Percentiles rank a stretch among this genome's conserved stretches.
Conservation (phyloP, 1,284 basidiomycete species). For the Ceratobasidium theobromae region DNA sequence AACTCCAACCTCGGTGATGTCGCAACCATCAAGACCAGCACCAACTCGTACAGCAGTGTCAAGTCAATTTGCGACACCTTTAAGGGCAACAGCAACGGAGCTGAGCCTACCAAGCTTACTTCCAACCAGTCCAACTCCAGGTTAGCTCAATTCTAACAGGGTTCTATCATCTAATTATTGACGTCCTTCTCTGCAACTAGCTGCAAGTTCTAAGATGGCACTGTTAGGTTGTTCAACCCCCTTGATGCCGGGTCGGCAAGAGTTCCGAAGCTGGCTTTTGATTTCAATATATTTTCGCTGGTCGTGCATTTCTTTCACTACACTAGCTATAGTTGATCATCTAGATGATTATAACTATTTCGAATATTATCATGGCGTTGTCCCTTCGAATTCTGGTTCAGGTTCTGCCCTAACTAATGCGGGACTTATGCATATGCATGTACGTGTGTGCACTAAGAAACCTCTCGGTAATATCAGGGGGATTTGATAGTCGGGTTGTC, state of each 20-base stretch:
- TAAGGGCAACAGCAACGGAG: conserved; percentile 31
- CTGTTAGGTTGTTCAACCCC: not conserved
- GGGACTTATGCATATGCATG: no score
- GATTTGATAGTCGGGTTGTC: no score
- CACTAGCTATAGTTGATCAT: no score
- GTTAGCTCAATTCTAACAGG: not conserved
- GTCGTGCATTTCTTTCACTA: no score
- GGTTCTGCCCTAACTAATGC: no score
- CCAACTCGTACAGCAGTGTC: conserved; percentile 28
- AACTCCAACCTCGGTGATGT: conserved; percentile 35
- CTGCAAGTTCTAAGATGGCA: not conserved
- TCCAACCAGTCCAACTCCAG: conserved; percentile 29
- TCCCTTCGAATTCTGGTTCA: no score
- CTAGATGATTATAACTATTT: no score
- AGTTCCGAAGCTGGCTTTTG: no score
- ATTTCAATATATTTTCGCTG: no score
- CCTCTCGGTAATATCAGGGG: no score
- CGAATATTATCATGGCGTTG: no score
- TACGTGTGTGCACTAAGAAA: no score
- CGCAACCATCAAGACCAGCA: conserved; percentile 30
- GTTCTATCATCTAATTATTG: not conserved
- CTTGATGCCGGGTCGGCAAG: not conserved
- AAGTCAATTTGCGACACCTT: conserved; percentile 30
- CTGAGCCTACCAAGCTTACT: conserved; percentile 31
- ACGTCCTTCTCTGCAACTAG: not conserved